Base-by-base conservation (phyloP, 495 filamentous ascomycete species). In the Friedmanniomyces endolithicus region DNA sequence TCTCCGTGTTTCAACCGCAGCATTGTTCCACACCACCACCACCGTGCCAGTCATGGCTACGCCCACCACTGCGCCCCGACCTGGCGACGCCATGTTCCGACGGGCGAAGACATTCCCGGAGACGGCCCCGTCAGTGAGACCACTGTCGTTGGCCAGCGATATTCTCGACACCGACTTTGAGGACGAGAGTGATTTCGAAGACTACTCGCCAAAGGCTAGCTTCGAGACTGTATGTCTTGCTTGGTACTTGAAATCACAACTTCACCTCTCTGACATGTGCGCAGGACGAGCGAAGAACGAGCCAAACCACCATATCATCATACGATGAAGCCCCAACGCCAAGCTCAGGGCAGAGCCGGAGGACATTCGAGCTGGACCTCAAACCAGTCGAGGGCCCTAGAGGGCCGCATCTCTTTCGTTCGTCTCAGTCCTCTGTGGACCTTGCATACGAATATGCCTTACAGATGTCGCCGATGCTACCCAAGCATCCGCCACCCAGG, bases 381-480 rank as follows among this genome's bases (percentile, higher is more conserved):
- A 84, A 81, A 63, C 72, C 80, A 34, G 83, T 88, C 1, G 78
- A 88, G 63, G 89, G 89, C 22, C 89, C 89, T 6, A 75, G 73
- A 57, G 89, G 90, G 4, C 90, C 89, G 2, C 90, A 95, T 71
- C 74, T 96, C n/a, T 96, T 96, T 70, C 78, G 87, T 53, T 73
- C 70, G 56, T 59, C 71, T 68, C 59, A 76, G 67, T 37, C 67
- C 69, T 66, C 71, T 12, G 64, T 68, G 11, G 82, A 84, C 53
- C 75, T 79, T 37, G 73, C 79, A 53, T 75, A 81, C 58, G 74
- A 78, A 37, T 67, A 64, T 57, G 64, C 67, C 0, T 74, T 87
- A 29, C 75, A 78, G 24, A 74, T 87, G 62, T 86, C 85, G 19
- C 85, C 85, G 17, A 60, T 84, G 52, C 48, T 69, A 6, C 65